These are phyloP conservation scores for Nothomitra cinnamomea DNA, from an alignment of 2,329 filamentous ascomycete species.

Conservation along the genomic window DNA sequence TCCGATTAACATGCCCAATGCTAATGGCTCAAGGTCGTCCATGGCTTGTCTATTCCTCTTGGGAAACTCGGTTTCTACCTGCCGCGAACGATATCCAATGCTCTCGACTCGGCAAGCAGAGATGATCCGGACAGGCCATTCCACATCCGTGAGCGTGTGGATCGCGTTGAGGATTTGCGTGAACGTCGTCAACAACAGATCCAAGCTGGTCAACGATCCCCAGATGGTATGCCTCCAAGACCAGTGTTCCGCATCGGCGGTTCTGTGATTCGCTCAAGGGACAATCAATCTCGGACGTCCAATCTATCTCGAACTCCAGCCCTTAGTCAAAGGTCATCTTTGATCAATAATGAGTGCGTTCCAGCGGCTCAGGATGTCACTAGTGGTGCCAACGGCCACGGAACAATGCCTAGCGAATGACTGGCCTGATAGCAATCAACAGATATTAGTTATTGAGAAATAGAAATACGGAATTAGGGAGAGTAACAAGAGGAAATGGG, in stretches of 20 bases:
- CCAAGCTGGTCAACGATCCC: constrained; percentile 10
- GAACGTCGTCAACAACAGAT: constrained; percentile 13
- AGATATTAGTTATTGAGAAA: no score
- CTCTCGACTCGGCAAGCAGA: constrained; percentile 2
- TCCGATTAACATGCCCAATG: constrained; percentile 1
- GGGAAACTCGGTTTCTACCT: constrained; percentile 37
- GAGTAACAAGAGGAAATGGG: no score
- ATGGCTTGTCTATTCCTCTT: constrained; percentile 66
- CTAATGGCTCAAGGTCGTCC: constrained; percentile 40
- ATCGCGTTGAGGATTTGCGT: constrained; percentile 11
- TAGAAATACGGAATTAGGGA: no score
- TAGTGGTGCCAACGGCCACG: neutral
- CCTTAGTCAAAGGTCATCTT: neutral
- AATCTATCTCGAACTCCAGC: neutral
- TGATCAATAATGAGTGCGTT: neutral
- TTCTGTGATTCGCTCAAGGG: constrained; percentile 14
- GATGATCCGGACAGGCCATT: constrained; percentile 13
- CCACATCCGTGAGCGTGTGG: constrained; percentile 14
- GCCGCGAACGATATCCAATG: constrained; percentile 7
- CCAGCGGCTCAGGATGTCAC: neutral
- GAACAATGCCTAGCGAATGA: no score
- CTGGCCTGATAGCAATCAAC: no score
- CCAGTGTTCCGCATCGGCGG: constrained; percentile 21
- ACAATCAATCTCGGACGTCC: neutral
- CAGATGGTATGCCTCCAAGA: constrained; percentile 9